These are phyloP conservation scores for Hortaea werneckii DNA, from an alignment of 2,329 filamentous ascomycete genomes.

Conservation along the genomic window DNA sequence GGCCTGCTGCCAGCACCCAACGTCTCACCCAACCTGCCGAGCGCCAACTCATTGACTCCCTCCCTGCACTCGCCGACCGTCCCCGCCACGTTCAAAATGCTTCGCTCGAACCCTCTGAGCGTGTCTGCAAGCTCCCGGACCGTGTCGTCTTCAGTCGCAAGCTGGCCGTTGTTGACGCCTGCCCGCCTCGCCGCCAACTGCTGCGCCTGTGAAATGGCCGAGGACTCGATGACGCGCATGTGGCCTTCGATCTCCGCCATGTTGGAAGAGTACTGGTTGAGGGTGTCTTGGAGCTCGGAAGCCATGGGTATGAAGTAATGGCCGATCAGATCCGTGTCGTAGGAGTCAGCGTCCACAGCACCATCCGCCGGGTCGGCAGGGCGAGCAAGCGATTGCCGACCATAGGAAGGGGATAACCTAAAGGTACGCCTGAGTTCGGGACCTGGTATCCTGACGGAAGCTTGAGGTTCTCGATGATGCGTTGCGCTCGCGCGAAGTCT, in stretches of 20 bases:
- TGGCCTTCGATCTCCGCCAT: conserved; percentile 40
- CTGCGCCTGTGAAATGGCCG: conserved; percentile 34
- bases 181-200: conserved; percentile 25
- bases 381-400: conserved; percentile 15
- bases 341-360: conserved; percentile 17
- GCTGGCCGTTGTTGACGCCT: conserved; percentile 8
- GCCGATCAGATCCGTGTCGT: conserved; percentile 36
- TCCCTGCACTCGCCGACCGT: conserved; percentile 39
- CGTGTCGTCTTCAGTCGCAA: conserved; percentile 22
- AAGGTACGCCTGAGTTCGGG: neutral
- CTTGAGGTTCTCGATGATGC: conserved; percentile 63
- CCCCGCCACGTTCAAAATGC: conserved; percentile 38
- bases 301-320: conserved; percentile 36
- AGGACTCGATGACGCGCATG: conserved; percentile 38
- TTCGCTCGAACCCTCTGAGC: conserved; percentile 39
- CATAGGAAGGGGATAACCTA: conserved; percentile 22
- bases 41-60: conserved; percentile 34
- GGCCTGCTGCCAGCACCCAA: neutral
- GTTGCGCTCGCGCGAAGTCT: conserved; percentile 62
- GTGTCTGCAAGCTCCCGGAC: conserved; percentile 37
- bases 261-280: conserved; percentile 32
- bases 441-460: conserved; percentile 54
- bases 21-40: conserved; percentile 17
- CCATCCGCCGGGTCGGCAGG: neutral
- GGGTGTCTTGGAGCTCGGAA: conserved; percentile 28